Percentiles rank a stretch among this genome's conserved stretches.
phyloP scores from a whole-genome alignment of 164 flowering plant genomes.

The Annona cherimola region DNA sequence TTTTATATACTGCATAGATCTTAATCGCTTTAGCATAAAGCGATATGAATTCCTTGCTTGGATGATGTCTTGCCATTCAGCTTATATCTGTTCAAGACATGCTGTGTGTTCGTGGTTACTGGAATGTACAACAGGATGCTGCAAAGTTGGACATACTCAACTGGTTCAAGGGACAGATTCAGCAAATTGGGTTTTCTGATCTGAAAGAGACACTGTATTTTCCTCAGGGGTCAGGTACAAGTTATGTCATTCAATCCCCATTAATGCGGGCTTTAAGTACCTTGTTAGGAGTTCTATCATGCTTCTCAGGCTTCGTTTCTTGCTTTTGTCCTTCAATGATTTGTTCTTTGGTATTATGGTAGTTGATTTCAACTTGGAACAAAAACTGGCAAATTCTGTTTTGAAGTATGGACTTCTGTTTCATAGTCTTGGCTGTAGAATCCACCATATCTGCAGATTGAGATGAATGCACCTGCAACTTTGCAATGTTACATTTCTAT shows the following conservation, averaged over 20 bases:
- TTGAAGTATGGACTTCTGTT: neutral
- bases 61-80: constrained; percentile 21
- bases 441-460: neutral
- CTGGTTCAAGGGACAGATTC: constrained; percentile 56
- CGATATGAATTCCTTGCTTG: neutral
- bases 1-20: neutral
- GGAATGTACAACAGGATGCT: constrained; percentile 49
- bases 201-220: constrained; percentile 67
- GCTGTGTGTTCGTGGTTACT: constrained; percentile 83
- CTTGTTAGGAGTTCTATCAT: neutral
- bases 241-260: neutral
- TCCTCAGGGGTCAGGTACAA: constrained; percentile 51
- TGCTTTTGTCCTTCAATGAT: neutral
- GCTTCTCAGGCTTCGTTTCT: neutral
- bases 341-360: too few relatives aligned
- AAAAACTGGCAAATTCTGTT: neutral
- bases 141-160: constrained; percentile 38
- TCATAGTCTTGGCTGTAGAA: neutral
- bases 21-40: neutral
- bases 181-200: constrained; percentile 47
- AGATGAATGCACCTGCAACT: too few relatives aligned
- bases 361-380: neutral
- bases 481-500: too few relatives aligned
- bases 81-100: constrained; percentile 44
- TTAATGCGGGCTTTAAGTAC: neutral